Percentiles rank a stretch among this genome's conserved stretches.
Conservation (phyloP, 1,139 yeast genomes). For the Blastobotrys buckinghamii region DNA sequence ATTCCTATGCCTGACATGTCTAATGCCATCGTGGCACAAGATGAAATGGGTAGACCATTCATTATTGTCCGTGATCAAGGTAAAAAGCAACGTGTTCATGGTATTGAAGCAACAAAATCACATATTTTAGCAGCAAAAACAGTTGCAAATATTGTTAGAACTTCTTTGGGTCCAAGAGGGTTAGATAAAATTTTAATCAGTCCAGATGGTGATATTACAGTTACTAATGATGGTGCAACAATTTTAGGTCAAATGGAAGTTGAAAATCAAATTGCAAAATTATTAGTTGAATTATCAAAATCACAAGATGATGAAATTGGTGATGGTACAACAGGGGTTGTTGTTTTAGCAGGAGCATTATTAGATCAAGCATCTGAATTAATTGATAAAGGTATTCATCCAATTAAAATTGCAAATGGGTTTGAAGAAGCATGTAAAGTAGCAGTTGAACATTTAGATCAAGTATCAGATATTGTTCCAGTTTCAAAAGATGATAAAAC, state of each 20-base stretch:
- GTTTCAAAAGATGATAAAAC: constrained; percentile 32
- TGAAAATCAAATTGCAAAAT: constrained; percentile 92
- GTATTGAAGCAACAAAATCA: constrained; percentile 86
- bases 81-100: constrained; percentile 83
- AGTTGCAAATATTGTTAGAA: constrained; percentile 85
- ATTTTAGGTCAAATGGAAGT: constrained; percentile 93
- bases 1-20: constrained; percentile 91
- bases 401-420: constrained; percentile 94
- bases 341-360: constrained; percentile 89
- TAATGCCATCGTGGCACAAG: constrained; percentile 97
- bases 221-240: constrained; percentile 98
- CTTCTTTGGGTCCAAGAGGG: constrained; percentile 97
- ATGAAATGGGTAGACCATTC: constrained; percentile 98
- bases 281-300: constrained; percentile 86
- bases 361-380: constrained; percentile 92
- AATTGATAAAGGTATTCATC: constrained; percentile 95
- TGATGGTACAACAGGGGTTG: constrained; percentile 99
- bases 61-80: constrained; percentile 98
- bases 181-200: constrained; percentile 87
- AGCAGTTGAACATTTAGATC: constrained; percentile 73
- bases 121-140: constrained; percentile 96
- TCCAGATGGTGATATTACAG: constrained; percentile 96
- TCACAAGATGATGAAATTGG: constrained; percentile 99
- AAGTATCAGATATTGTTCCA: constrained; percentile 58
- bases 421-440: constrained; percentile 95